Conservation (phyloP, 139 green algal species). For the Asterochloris sp. region DNA sequence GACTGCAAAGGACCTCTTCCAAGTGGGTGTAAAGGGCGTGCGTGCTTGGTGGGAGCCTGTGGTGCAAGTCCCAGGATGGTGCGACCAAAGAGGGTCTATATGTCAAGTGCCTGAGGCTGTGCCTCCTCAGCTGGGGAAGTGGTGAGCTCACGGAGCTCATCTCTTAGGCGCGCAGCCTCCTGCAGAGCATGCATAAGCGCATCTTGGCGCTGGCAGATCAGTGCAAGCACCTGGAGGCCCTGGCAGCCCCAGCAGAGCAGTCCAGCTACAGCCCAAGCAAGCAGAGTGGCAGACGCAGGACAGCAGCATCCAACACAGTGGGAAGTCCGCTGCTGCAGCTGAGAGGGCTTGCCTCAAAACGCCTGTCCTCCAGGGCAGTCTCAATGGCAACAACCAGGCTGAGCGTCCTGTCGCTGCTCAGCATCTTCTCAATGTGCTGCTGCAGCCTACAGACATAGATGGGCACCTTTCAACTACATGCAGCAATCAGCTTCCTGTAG, state of each 20-base stretch:
- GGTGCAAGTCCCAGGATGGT: no score
- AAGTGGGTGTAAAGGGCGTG: no score
- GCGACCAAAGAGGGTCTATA: no score
- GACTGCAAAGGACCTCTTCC: no score
- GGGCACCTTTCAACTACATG: no score
- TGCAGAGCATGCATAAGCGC: not conserved
- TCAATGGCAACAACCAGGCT: conserved; percentile 52
- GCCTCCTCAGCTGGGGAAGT: no score
- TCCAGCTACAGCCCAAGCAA: no score
- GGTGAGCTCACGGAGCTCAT: not conserved
- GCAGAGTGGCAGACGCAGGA: not conserved
- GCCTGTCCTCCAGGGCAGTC: conserved; percentile 47
- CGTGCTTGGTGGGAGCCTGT: no score
- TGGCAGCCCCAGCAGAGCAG: no score
- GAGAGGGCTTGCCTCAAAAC: conserved; percentile 38
- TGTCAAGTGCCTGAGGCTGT: no score
- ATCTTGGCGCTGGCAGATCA: not conserved
- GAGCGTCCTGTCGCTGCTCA: conserved; percentile 36
- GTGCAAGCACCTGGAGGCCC: not conserved
- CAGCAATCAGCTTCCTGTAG: no score
- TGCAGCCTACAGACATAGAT: conserved; percentile 30
- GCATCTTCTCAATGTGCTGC: conserved; percentile 45
- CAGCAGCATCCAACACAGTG: not conserved
- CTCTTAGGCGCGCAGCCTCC: conserved; percentile 12
- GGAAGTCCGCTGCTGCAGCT: not conserved